A percentile compares a stretch with the other conserved stretches of the same genome.
These are phyloP conservation scores for Astragalus membranaceus DNA, from an alignment of 306 rosid species.

Conservation along the genomic window DNA sequence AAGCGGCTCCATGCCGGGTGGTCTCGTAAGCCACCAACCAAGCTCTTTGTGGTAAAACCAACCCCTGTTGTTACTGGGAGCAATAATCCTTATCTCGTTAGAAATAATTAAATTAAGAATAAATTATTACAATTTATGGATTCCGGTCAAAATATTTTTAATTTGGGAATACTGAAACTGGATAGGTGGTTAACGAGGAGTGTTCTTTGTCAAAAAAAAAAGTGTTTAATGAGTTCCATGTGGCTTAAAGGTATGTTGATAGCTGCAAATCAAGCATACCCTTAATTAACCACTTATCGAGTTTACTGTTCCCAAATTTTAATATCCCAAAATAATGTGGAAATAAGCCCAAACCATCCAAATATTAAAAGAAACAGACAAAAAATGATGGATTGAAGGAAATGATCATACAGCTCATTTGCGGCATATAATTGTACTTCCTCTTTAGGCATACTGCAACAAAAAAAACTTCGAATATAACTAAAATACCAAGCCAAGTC, in stretches of 20 bases:
- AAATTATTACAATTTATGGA: neutral
- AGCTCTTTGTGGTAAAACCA: constrained; percentile 94
- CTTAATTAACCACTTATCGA: neutral
- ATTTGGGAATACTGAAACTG: neutral
- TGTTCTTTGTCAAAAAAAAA: neutral
- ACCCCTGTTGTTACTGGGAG: constrained; percentile 60
- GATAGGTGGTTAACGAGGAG: constrained; percentile 1
- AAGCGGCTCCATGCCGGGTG: constrained; percentile 72
- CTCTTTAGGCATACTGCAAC: constrained; percentile 92
- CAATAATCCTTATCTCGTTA: constrained; percentile 12
- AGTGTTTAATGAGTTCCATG: neutral
- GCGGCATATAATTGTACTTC: constrained; percentile 90
- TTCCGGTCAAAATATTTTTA: neutral
- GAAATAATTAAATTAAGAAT: neutral
- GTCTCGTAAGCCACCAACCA: constrained; percentile 63
- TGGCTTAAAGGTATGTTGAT: neutral
- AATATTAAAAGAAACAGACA: neutral
- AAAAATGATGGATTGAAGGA: constrained; percentile 1
- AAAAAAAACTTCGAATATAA: neutral
- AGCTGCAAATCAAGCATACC: neutral
- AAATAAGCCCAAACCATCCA: neutral
- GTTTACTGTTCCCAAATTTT: neutral
- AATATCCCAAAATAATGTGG: neutral
- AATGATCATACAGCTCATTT: constrained; percentile 73
- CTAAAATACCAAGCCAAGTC: neutral